A percentile compares a stretch with the other conserved stretches of the same genome.
phyloP scores from a whole-genome alignment of 2,329 filamentous ascomycete genomes.

The Microdochium paspali region DNA sequence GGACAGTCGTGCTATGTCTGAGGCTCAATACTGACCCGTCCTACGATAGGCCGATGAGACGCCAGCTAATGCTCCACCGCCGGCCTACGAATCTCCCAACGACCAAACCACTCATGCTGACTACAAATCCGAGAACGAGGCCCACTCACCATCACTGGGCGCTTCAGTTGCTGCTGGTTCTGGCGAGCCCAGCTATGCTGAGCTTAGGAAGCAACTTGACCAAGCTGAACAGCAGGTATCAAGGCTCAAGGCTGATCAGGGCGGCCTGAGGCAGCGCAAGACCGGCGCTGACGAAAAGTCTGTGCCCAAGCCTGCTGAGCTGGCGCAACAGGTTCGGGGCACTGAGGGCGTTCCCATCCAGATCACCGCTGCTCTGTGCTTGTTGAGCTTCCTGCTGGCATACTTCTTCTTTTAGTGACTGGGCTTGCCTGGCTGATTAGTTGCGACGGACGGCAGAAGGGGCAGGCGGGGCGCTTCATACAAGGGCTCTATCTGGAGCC shows the following conservation, averaged over 20 bases:
- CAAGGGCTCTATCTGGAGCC: too few relatives aligned
- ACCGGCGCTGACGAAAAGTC: conserved; percentile 42
- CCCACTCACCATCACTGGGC: conserved; percentile 20
- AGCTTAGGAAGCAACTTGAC: conserved; percentile 63
- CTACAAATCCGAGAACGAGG: conserved; percentile 17
- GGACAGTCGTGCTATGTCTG: conserved; percentile 3
- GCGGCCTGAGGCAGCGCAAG: conserved; percentile 74
- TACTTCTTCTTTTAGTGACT: conserved; percentile 82
- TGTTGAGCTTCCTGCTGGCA: conserved; percentile 85
- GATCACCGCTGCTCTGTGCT: conserved; percentile 72
- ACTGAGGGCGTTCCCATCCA: conserved; percentile 79
- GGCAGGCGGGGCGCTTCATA: too few relatives aligned
- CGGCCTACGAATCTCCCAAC: conserved; percentile 34
- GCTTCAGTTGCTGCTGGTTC: conserved; percentile 37
- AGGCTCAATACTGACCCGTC: conserved; percentile 11
- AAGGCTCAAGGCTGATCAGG: conserved; percentile 54
- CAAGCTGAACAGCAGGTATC: conserved; percentile 68
- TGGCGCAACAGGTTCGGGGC: conserved; percentile 44
- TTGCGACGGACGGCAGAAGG: too few relatives aligned
- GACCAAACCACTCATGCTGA: conserved; percentile 23
- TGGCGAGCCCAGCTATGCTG: conserved; percentile 36
- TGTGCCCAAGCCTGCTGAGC: conserved; percentile 27
- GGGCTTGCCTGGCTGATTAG: too few relatives aligned
- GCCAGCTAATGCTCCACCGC: conserved; percentile 29
- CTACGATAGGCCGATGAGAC: conserved; percentile 27